These are phyloP conservation scores for Ballota nigra DNA, from an alignment of 257 asterid genomes.

Conservation along the genomic window DNA sequence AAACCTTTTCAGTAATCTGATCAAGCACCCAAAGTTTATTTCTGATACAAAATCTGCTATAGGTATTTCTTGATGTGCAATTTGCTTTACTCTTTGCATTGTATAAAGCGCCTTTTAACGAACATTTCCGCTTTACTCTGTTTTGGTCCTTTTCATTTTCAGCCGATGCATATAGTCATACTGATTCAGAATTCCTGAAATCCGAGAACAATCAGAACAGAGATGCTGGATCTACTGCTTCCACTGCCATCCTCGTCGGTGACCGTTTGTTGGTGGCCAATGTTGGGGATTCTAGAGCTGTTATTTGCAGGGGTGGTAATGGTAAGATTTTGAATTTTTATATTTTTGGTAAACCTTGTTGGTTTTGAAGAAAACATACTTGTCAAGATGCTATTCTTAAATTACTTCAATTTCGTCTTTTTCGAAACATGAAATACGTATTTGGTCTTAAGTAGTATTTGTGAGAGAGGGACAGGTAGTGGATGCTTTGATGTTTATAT, in stretches of 20 bases:
- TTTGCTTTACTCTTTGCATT: neutral
- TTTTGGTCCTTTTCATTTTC: conserved; percentile 26
- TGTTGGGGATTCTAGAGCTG: conserved; percentile 92
- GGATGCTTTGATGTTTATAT: neutral
- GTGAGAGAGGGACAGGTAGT: too few species aligned
- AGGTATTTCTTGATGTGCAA: conserved; percentile 34
- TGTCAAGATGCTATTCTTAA: too few species aligned
- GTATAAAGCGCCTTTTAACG: neutral
- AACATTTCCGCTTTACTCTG: neutral
- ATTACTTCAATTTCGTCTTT: too few species aligned
- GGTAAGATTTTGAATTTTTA: conserved; percentile 39
- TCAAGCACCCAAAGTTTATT: conserved; percentile 77
- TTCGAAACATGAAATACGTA: too few species aligned
- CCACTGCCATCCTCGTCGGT: conserved; percentile 92
- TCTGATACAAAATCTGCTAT: conserved; percentile 91
- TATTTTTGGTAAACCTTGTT: neutral
- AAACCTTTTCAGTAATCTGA: conserved; percentile 83
- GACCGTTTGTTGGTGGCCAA: conserved; percentile 84
- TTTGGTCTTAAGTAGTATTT: too few species aligned
- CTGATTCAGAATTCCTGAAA: conserved; percentile 86
- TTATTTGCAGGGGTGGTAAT: conserved; percentile 74
- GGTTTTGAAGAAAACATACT: too few species aligned
- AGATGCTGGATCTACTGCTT: conserved; percentile 96
- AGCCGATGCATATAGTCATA: conserved; percentile 84
- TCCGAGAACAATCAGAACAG: conserved; percentile 67